Evolutionary conservation across 1,284 basidiomycete genomes (phyloP), one percentile per base, ranked within the genome.

Genomic region (Heliocybe sulcata): DNA sequence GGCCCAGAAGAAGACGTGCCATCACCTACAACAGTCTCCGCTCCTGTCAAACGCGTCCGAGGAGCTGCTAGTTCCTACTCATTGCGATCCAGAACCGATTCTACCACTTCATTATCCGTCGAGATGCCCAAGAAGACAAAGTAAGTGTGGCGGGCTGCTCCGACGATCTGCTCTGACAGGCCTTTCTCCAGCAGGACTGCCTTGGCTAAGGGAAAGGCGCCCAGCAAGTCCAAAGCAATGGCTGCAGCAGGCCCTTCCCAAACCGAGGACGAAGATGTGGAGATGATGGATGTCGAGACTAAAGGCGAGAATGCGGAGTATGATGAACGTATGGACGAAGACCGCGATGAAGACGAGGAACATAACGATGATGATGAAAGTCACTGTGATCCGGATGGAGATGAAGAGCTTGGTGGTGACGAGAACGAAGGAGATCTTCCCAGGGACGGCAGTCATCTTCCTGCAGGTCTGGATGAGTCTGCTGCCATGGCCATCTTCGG

Each of bases 401-500:
- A 68, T 20, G 69, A 76, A 26, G 73, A 74, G 50, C 71, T 72
- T 38, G 69, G 67, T 47, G 73, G 71, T 31, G 65, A 62, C 6
- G 62, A 67, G 9, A 65, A 66, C 20, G 72, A 67, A 16, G 66
- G 66, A 26, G 58, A 58, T 52, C 66, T 59, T 54, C 62, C 63
- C 25, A 62, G 59, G 35, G 69, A 62, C 62, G 74, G 64, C 11
- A 60, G 69, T 35, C 69, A 72, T 51, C 74, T 80, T 53, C 78
- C 84, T 52, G 77, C 77, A 31, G 82, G 80, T 35, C 71, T 88
- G 57, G 88, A 90, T 63, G 89, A 90, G 65, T 77, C 83, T 9
- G 77, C 87, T 1, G 84, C 90, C 33, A 80, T 91, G 73, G 87
- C 88, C 54, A 84, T 94, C 61, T 90, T 90, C 65, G 87, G 89